Base-by-base conservation (phyloP, 768 basidiomycete species). In the Filobasidium wieringae region DNA sequence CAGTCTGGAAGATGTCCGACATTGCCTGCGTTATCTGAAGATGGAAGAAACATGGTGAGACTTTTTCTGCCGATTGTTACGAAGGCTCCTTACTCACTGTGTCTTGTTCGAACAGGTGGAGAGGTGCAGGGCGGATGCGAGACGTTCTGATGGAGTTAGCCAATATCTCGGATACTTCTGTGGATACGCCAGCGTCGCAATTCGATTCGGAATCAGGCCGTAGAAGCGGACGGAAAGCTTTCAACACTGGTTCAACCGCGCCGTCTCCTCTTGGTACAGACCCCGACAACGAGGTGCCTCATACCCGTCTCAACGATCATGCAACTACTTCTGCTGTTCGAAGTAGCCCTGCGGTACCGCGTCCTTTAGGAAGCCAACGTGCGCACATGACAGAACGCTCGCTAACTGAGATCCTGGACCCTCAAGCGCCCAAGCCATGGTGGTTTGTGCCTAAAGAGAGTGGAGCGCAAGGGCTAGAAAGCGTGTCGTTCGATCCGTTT, bases 1-100 rank as follows among this genome's bases (percentile, higher is more conserved):
- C 51, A 81, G 84, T 50, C 77, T 84, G 71, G 75, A 77, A 37
- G 82, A 84, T 61, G 81, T 86, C 2, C 76, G 81, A 49, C 77
- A 77, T 52, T 85, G 82, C 66, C 75, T 84, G 68, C 72, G 80
- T 19, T 74, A 80, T 3, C 73, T 85, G 37, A 75, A 79, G 43
- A 66, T 75, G n/a, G 68, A 75, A 43, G 76, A 77, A 57, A 56
- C 51, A 12, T 54, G 61, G 63, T 70, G 26, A 59, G 64, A 14
- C 7, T n/a, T n/a, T 26, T 5, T 2, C 54, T 12, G 14, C 19
- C 39, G 51, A 3, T 19, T 29, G 31, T 45, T 41, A 15, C 24
- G n/a, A 14, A 7, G 2, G 14, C 17, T 19, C 14, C 30, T 6
- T 11, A 27, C 22, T 24, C 37, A 45, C 32, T 19, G 24, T 47